phyloP scores from a whole-genome alignment of 306 rosid species.

The Aeschynomene evenia region DNA sequence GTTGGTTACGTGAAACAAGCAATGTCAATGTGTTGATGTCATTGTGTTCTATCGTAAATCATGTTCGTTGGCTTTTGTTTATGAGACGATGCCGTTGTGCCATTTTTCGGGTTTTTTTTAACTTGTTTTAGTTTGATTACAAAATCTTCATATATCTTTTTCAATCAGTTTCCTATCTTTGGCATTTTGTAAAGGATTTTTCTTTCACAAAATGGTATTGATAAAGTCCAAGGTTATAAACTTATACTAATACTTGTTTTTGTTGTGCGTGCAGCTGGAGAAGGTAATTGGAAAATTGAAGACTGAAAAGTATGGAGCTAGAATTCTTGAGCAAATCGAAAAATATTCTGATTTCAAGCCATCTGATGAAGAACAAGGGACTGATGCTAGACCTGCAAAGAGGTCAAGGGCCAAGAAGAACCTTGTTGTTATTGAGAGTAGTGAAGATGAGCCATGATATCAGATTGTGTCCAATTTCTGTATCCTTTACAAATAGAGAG shows the following conservation, averaged over 20 bases:
- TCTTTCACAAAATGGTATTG: neutral
- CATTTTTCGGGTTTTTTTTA: neutral
- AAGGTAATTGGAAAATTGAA: conserved; percentile 74
- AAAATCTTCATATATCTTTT: neutral
- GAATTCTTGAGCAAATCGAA: conserved; percentile 60
- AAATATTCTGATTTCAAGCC: conserved; percentile 43
- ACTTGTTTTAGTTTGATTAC: no score
- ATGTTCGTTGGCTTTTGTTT: neutral
- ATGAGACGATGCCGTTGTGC: no score
- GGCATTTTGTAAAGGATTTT: neutral
- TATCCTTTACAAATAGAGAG: neutral
- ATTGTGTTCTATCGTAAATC: no score
- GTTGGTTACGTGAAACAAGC: no score
- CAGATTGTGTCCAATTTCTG: neutral
- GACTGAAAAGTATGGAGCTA: conserved; percentile 68
- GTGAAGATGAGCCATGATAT: conserved; percentile 69
- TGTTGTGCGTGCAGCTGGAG: conserved; percentile 63
- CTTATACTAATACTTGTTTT: neutral
- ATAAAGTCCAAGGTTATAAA: conserved; percentile 5
- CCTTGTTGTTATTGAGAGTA: conserved; percentile 62
- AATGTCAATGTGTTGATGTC: no score
- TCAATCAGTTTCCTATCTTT: neutral
- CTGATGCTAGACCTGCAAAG: conserved; percentile 52
- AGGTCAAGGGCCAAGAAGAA: conserved; percentile 58
- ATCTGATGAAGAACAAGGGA: conserved; percentile 42